These are phyloP conservation scores for Picochlorum sp. DNA, from an alignment of 139 green algal species.

Conservation along the genomic window DNA sequence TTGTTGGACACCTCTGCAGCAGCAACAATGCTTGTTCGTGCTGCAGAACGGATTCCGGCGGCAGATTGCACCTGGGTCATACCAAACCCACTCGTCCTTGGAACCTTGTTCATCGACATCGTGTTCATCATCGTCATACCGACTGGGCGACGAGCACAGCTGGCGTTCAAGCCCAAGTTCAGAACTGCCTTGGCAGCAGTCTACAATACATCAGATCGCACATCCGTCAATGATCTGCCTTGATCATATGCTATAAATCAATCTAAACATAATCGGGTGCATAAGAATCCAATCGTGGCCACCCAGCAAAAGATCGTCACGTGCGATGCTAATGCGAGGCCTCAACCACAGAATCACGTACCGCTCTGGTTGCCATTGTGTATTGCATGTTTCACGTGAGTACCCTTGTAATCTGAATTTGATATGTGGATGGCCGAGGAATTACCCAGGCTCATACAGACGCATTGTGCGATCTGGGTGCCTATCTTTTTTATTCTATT, in stretches of 20 bases:
- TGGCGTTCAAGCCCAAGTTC: background rate
- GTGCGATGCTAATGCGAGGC: too few relatives aligned
- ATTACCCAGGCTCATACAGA: too few relatives aligned
- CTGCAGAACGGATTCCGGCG: background rate
- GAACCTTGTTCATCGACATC: background rate
- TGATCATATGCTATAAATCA: background rate
- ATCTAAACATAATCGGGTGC: background rate
- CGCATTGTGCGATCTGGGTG: too few relatives aligned
- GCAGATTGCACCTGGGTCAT: background rate
- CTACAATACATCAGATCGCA: background rate
- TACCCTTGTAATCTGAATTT: too few relatives aligned
- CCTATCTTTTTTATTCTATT: too few relatives aligned
- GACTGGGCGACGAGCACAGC: background rate
- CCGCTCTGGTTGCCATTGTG: too few relatives aligned
- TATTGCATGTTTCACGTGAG: too few relatives aligned
- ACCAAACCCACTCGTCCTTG: background rate
- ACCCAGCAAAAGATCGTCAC: background rate
- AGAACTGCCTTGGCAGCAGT: background rate
- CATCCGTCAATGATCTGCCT: background rate
- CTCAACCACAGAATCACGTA: too few relatives aligned
- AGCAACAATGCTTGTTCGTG: background rate
- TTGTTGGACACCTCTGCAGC: conserved; percentile 20
- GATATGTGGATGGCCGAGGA: too few relatives aligned
- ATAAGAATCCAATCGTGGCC: background rate
- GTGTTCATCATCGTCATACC: background rate